Conservation (phyloP, 2,329 filamentous ascomycete genomes). For the Diaporthe destruens region DNA sequence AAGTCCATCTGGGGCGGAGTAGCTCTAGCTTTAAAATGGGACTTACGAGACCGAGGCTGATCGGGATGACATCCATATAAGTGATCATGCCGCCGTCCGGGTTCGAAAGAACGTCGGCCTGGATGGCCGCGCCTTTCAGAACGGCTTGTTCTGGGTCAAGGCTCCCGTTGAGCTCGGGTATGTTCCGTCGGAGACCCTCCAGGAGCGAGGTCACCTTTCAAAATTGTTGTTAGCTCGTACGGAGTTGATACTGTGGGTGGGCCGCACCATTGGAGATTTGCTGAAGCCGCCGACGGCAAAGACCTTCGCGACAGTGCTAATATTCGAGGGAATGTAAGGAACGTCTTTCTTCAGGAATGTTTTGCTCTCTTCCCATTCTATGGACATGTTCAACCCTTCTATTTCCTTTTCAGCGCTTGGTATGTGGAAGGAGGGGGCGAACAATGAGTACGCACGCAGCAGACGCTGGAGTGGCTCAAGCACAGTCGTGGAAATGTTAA, state of each 20-base stretch:
- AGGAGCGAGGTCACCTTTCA: background rate
- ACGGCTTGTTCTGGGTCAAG: slow-evolving; percentile 9
- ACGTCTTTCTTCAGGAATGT: background rate
- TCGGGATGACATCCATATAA: background rate
- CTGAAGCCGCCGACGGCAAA: slow-evolving; percentile 1
- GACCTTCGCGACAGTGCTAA: background rate
- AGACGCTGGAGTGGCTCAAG: background rate
- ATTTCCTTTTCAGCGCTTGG: background rate
- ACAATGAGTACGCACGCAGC: background rate
- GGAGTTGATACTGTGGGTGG: too few species aligned
- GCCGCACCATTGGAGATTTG: background rate
- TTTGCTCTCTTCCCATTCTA: background rate
- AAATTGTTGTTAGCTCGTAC: background rate
- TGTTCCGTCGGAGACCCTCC: background rate
- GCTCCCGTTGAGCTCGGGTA: background rate
- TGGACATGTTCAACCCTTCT: background rate
- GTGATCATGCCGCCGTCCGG: background rate
- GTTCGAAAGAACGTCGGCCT: background rate
- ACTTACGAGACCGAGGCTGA: slow-evolving; percentile 5
- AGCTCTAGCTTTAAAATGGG: background rate
- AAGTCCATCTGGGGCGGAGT: too few species aligned
- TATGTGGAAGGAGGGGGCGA: too few species aligned
- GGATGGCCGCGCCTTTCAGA: background rate
- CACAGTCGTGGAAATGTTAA: background rate
- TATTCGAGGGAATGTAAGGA: background rate